Conservation (phyloP, 2,329 filamentous ascomycete species). For the Ilyonectria mors-panacis region DNA sequence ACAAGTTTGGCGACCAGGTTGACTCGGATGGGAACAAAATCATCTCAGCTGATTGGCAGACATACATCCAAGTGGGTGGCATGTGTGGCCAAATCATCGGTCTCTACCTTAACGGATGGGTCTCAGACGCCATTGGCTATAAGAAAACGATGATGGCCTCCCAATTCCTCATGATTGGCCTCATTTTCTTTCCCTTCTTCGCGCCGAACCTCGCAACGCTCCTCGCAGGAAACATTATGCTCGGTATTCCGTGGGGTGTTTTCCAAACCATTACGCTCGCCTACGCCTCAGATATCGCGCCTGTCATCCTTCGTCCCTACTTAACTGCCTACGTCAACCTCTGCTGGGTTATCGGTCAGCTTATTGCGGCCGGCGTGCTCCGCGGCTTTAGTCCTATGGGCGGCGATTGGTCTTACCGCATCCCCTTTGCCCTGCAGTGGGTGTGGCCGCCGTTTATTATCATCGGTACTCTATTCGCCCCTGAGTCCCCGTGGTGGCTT, state of each 20-base stretch:
- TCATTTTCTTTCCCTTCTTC: slow-evolving; percentile 73
- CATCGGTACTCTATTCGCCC: slow-evolving; percentile 59
- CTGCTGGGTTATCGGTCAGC: slow-evolving; percentile 52
- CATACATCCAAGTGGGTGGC: slow-evolving; percentile 55
- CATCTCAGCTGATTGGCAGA: slow-evolving; percentile 50
- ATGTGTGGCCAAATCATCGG: slow-evolving; percentile 75
- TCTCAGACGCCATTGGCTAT: slow-evolving; percentile 74
- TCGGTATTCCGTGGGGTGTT: slow-evolving; percentile 69
- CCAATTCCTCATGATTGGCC: slow-evolving; percentile 64
- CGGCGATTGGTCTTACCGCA: slow-evolving; percentile 62
- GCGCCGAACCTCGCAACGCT: slow-evolving; percentile 68
- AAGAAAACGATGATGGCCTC: slow-evolving; percentile 71
- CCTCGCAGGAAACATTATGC: slow-evolving; percentile 70
- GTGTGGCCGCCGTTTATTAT: slow-evolving; percentile 62
- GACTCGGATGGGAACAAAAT: slow-evolving; percentile 37
- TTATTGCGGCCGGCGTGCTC: slow-evolving; percentile 60
- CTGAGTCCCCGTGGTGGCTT: slow-evolving; percentile 66
- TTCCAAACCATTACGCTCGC: slow-evolving; percentile 70
- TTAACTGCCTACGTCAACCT: slow-evolving; percentile 63
- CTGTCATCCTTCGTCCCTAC: slow-evolving; percentile 66
- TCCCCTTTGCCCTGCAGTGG: slow-evolving; percentile 66
- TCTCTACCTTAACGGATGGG: slow-evolving; percentile 71
- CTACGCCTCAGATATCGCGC: slow-evolving; percentile 78
- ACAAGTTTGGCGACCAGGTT: slow-evolving; percentile 61
- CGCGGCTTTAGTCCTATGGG: slow-evolving; percentile 56